Evolutionary conservation across 1,139 yeast genomes (phyloP).

Genomic region (Blastobotrys ciferrii): DNA sequence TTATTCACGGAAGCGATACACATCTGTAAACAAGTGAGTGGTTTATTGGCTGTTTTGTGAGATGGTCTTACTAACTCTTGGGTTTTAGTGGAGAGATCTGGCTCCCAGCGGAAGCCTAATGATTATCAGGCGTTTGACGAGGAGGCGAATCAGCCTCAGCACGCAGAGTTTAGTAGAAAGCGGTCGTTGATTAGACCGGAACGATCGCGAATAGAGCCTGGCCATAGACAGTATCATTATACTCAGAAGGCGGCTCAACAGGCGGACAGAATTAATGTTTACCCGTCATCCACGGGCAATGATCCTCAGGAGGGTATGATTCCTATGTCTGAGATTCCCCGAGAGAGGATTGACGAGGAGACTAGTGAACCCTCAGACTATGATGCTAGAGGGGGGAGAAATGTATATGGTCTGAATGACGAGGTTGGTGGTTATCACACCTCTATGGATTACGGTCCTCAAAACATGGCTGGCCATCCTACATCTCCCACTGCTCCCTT

Average conservation of each 20-base stretch:
- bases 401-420: constrained; percentile 60
- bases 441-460: constrained; percentile 18
- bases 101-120: constrained; percentile 11
- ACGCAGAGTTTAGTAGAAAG: constrained; percentile 42
- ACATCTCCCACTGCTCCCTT: constrained; percentile 14
- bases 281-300: constrained; percentile 72
- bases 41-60: background rate
- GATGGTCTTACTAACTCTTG: background rate
- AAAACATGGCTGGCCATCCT: constrained; percentile 14
- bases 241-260: constrained; percentile 72
- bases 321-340: constrained; percentile 21
- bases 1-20: background rate
- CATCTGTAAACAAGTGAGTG: constrained; percentile 2
- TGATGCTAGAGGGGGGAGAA: constrained; percentile 45
- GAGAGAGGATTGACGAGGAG: constrained; percentile 19
- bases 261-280: constrained; percentile 55
- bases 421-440: constrained; percentile 39
- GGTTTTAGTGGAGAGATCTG: constrained; percentile 17
- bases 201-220: constrained; percentile 62
- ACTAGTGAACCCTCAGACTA: constrained; percentile 16
- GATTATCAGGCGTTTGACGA: constrained; percentile 11
- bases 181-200: constrained; percentile 79
- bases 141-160: constrained; percentile 7
- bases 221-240: constrained; percentile 76
- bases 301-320: constrained; percentile 53